Percentiles rank a stretch among this genome's conserved stretches.
Evolutionary conservation across 2,329 filamentous ascomycete species (phyloP).

Genomic region (Coniella vitis): DNA sequence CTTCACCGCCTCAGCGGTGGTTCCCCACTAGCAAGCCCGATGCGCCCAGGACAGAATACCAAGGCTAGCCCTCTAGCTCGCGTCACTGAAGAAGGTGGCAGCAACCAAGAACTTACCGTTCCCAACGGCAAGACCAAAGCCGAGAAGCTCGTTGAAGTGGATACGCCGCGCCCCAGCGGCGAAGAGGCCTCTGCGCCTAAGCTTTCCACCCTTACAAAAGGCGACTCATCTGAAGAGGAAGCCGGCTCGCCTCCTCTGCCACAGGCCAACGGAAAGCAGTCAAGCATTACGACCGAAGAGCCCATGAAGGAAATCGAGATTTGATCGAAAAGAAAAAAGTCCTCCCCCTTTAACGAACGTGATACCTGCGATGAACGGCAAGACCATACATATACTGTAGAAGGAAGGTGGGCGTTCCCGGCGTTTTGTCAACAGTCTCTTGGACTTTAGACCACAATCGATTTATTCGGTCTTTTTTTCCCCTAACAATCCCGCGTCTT

Average conservation of each 20-base stretch:
- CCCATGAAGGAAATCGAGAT: conserved; percentile 59
- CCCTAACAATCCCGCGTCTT: conserved; percentile 4
- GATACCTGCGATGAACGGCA: conserved; percentile 18
- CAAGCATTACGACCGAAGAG: conserved; percentile 37
- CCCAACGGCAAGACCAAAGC: conserved; percentile 34
- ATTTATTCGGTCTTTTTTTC: conserved; percentile 1
- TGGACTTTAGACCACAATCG: conserved; percentile 11
- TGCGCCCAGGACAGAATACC: conserved; percentile 51
- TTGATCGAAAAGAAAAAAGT: too few relatives aligned
- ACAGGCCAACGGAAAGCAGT: conserved; percentile 38
- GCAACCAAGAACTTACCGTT: conserved; percentile 28
- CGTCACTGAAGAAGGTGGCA: conserved; percentile 60
- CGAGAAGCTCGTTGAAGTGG: conserved; percentile 49
- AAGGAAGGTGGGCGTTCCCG: conserved; percentile 16
- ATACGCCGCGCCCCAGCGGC: conserved; percentile 43
- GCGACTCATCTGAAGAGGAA: conserved; percentile 29
- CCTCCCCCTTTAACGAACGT: conserved; percentile 22
- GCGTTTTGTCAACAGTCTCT: conserved; percentile 15
- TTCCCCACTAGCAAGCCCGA: conserved; percentile 58
- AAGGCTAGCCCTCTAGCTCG: conserved; percentile 67
- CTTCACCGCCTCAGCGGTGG: conserved; percentile 62
- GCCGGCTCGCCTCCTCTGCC: conserved; percentile 22
- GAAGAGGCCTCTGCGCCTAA: conserved; percentile 31
- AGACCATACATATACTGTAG: conserved; percentile 16
- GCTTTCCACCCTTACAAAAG: conserved; percentile 28